Conservation (phyloP, 1,284 basidiomycete genomes). For the Trichosporon coremiiforme region DNA sequence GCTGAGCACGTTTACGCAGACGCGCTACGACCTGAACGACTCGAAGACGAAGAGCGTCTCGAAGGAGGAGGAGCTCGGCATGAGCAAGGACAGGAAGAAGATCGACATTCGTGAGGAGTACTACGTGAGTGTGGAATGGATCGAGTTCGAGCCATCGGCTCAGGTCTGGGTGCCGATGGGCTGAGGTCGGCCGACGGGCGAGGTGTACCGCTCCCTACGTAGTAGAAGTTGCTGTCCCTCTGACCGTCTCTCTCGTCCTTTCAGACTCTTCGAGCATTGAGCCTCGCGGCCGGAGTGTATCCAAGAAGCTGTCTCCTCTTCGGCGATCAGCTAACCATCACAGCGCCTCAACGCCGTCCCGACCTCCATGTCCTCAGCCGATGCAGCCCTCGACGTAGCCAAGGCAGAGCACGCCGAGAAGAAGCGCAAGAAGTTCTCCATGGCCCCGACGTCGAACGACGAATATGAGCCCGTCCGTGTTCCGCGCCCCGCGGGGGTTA, state of each 20-base stretch:
- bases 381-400: slow-evolving; percentile 22
- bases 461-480: slow-evolving; percentile 89
- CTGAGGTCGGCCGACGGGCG: no score
- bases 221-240: no score
- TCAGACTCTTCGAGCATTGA: no score
- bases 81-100: slow-evolving; percentile 77
- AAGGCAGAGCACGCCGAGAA: slow-evolving; percentile 18
- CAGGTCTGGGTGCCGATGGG: no score
- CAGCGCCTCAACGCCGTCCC: slow-evolving; percentile 39
- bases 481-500: slow-evolving; percentile 74
- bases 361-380: slow-evolving; percentile 18
- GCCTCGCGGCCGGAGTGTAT: no score
- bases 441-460: slow-evolving; percentile 56
- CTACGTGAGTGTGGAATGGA: slow-evolving; percentile 66
- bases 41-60: slow-evolving; percentile 75
- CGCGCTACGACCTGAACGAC: slow-evolving; percentile 84
- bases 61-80: slow-evolving; percentile 79
- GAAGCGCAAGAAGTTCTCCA: slow-evolving; percentile 40
- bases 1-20: slow-evolving; percentile 81
- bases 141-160: no score
- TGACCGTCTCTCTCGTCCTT: no score
- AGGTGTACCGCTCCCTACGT: no score
- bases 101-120: slow-evolving; percentile 95
- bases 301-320: neutral
- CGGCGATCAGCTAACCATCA: neutral